These are phyloP conservation scores for Zymoseptoria pseudotritici DNA, from an alignment of 2,329 filamentous ascomycete species.

Conservation along the genomic window DNA sequence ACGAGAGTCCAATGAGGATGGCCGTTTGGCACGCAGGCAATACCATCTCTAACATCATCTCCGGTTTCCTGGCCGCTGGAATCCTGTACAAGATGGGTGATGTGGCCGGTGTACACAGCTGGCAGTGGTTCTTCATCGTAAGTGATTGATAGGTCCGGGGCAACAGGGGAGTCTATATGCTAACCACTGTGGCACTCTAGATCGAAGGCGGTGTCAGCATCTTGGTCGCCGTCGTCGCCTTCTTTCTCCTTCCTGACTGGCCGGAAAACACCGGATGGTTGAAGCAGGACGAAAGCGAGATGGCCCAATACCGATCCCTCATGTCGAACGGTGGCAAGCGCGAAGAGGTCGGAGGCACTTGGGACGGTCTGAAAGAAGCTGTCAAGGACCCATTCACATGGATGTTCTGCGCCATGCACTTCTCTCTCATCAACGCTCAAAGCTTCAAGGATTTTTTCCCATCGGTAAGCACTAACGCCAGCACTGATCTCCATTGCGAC, in stretches of 20 bases:
- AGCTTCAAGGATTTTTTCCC: constrained; percentile 31
- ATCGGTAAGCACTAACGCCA: constrained; percentile 16
- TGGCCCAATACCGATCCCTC: constrained; percentile 34
- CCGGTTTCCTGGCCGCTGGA: constrained; percentile 39
- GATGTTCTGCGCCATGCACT: constrained; percentile 37
- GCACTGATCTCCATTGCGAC: not conserved
- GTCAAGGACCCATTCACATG: constrained; percentile 34
- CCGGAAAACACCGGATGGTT: constrained; percentile 49
- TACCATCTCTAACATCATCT: constrained; percentile 40
- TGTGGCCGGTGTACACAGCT: constrained; percentile 7
- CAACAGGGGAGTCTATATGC: constrained; percentile 52
- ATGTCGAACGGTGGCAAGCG: constrained; percentile 27
- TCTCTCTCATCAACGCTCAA: constrained; percentile 28
- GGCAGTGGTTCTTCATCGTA: constrained; percentile 23
- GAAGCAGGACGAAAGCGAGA: constrained; percentile 43
- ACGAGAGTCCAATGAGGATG: constrained; percentile 39
- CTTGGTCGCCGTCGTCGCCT: constrained; percentile 45
- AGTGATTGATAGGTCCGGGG: constrained; percentile 23
- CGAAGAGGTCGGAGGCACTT: constrained; percentile 37
- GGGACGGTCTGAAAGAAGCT: constrained; percentile 31
- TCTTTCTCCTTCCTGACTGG: constrained; percentile 47
- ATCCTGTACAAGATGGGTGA: constrained; percentile 40
- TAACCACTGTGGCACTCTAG: constrained; percentile 40
- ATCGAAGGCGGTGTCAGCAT: constrained; percentile 52
- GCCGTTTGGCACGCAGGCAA: constrained; percentile 42